These are phyloP conservation scores for Rhizopogon sp. DNA, from an alignment of 768 basidiomycete species.

Conservation along the genomic window DNA sequence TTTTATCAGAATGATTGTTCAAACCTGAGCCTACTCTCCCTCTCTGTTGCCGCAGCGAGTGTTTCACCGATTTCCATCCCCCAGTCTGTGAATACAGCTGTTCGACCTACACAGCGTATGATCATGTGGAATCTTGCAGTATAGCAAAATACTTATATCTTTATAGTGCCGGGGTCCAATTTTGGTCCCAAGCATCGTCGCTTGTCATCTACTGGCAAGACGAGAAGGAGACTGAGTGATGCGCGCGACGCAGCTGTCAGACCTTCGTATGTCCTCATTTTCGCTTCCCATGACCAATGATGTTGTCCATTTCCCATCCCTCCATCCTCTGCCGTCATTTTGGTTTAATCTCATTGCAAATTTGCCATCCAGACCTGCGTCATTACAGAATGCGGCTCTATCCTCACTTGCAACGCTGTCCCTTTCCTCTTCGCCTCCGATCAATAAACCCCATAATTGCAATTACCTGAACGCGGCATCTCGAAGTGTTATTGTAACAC, in stretches of 20 bases:
- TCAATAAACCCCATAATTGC: slow-evolving; percentile 16
- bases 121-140: slow-evolving; percentile 13
- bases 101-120: slow-evolving; percentile 11
- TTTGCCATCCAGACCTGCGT: slow-evolving; percentile 24
- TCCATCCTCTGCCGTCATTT: neutral
- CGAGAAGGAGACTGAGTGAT: slow-evolving; percentile 69
- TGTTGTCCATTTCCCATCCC: neutral
- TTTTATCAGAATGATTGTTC: slow-evolving; percentile 6
- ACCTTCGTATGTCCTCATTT: slow-evolving; percentile 55
- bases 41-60: slow-evolving; percentile 58
- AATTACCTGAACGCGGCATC: slow-evolving; percentile 11
- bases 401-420: slow-evolving; percentile 37
- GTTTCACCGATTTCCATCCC: slow-evolving; percentile 42
- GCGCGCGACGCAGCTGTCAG: slow-evolving; percentile 73
- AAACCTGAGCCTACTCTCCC: slow-evolving; percentile 52
- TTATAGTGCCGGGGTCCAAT: slow-evolving; percentile 24
- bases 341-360: neutral
- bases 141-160: slow-evolving; percentile 9
- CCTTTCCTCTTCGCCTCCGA: slow-evolving; percentile 34
- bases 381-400: slow-evolving; percentile 31
- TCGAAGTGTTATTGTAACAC: slow-evolving; percentile 6
- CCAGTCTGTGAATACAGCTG: slow-evolving; percentile 6
- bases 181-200: slow-evolving; percentile 53
- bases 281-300: slow-evolving; percentile 5
- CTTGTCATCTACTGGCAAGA: slow-evolving; percentile 65